These are phyloP conservation scores for Plenodomus tracheiphilus DNA, from an alignment of 2,329 filamentous ascomycete genomes.

Conservation along the genomic window DNA sequence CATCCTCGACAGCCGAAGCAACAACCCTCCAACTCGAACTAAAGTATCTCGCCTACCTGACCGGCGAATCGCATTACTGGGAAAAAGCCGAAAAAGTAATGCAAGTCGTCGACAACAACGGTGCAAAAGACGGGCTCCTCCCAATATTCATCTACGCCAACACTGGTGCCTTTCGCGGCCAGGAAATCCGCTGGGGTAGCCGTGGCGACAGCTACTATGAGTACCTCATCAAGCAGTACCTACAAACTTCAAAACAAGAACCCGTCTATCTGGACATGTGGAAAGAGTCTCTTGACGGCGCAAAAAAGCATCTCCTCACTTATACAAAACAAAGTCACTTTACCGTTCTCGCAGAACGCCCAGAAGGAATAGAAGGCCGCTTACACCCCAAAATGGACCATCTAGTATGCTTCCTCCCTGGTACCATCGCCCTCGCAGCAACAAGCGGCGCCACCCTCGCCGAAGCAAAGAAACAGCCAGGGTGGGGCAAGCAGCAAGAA, in stretches of 20 bases:
- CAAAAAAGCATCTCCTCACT: conserved; percentile 89
- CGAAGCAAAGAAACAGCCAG: conserved; percentile 70
- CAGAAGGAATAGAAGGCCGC: conserved; percentile 66
- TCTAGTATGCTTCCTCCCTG: conserved; percentile 94
- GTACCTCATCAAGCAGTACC: conserved; percentile 97
- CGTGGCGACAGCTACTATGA: conserved; percentile 97
- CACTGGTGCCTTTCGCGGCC: conserved; percentile 75
- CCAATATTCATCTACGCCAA: conserved; percentile 89
- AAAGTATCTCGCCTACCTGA: conserved; percentile 94
- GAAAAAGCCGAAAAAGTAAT: conserved; percentile 89
- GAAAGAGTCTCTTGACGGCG: conserved; percentile 79
- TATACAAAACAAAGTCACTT: conserved; percentile 80
- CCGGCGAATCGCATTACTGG: conserved; percentile 92
- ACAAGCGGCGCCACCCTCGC: conserved; percentile 77
- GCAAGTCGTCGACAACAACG: conserved; percentile 83
- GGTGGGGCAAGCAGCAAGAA: conserved; percentile 78
- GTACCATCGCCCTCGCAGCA: conserved; percentile 86
- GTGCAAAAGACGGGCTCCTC: conserved; percentile 76
- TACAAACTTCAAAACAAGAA: conserved; percentile 88
- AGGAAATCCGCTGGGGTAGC: conserved; percentile 89
- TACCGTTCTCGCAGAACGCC: conserved; percentile 88
- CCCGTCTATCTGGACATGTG: conserved; percentile 89
- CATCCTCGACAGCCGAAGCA: conserved; percentile 91
- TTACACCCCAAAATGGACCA: conserved; percentile 96
- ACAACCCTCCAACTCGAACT: conserved; percentile 93